Conservation (phyloP, 176 grass and related monocot genomes). For the Olyra latifolia region DNA sequence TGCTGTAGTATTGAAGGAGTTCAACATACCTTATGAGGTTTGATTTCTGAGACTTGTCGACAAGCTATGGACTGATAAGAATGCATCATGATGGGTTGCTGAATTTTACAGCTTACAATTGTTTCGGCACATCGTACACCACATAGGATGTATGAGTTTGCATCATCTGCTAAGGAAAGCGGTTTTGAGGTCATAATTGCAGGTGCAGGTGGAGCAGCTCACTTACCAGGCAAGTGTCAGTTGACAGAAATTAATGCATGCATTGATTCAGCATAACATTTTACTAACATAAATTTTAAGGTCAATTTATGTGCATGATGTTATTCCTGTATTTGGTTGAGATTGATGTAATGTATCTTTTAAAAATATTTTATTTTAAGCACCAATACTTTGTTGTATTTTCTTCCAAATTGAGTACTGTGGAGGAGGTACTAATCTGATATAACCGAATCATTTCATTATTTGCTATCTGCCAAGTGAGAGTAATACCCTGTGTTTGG, state of each 20-base stretch:
- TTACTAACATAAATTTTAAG: not conserved
- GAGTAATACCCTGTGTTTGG: not conserved
- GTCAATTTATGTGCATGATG: not conserved
- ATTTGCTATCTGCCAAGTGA: not conserved
- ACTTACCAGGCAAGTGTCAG: constrained; percentile 74
- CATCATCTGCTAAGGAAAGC: constrained; percentile 69
- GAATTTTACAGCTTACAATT: constrained; percentile 70
- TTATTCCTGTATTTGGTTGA: not conserved
- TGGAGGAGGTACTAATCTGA: not conserved
- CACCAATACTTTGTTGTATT: not conserved
- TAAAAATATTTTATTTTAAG: not conserved
- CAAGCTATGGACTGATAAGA: constrained; percentile 17
- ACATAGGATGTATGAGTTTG: constrained; percentile 78
- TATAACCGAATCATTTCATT: not conserved
- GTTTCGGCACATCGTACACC: constrained; percentile 90
- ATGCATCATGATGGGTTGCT: constrained; percentile 11
- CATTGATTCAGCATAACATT: not conserved
- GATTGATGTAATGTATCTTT: not conserved
- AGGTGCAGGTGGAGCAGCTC: constrained; percentile 85
- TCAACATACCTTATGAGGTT: constrained; percentile 82
- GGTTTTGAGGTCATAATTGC: constrained; percentile 89
- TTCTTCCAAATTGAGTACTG: not conserved
- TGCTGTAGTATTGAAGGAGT: constrained; percentile 54
- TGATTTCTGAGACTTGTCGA: constrained; percentile 20
- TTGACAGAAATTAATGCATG: not conserved